phyloP scores from a whole-genome alignment of 495 filamentous ascomycete genomes.

The Tuber indicum region DNA sequence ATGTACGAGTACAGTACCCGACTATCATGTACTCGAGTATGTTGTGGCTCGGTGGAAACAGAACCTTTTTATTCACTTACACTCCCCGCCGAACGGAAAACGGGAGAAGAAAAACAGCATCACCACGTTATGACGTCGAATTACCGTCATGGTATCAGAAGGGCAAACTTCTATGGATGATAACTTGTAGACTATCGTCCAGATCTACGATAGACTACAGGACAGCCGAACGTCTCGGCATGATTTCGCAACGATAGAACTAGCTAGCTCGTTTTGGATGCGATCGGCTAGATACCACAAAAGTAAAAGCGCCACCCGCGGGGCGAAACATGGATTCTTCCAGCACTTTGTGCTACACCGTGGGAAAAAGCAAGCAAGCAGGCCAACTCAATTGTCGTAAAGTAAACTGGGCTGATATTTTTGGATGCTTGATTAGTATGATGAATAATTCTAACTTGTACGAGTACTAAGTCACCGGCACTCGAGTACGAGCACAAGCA shows the following conservation, averaged over 20 bases:
- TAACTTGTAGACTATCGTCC: too few relatives aligned
- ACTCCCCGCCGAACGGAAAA: background rate
- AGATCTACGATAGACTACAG: background rate
- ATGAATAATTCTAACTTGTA: background rate
- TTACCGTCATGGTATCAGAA: background rate
- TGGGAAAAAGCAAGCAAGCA: background rate
- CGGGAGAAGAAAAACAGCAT: background rate
- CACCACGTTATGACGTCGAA: background rate
- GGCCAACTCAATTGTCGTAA: background rate
- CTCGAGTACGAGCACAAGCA: too few relatives aligned
- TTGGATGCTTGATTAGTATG: background rate
- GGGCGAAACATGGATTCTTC: background rate
- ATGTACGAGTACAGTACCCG: conserved; percentile 1
- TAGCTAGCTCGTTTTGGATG: background rate
- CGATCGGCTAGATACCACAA: background rate
- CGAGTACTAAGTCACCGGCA: background rate
- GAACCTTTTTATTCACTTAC: background rate
- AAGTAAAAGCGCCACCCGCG: background rate
- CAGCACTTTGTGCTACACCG: background rate
- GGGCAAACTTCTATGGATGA: background rate
- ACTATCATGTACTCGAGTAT: background rate
- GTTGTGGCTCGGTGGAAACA: conserved; percentile 3
- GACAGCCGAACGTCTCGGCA: background rate
- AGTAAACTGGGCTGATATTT: background rate
- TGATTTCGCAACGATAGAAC: background rate